These are phyloP conservation scores for Kentomonas sorsogonicus DNA, from an alignment of 208 protist species.

Conservation along the genomic window DNA sequence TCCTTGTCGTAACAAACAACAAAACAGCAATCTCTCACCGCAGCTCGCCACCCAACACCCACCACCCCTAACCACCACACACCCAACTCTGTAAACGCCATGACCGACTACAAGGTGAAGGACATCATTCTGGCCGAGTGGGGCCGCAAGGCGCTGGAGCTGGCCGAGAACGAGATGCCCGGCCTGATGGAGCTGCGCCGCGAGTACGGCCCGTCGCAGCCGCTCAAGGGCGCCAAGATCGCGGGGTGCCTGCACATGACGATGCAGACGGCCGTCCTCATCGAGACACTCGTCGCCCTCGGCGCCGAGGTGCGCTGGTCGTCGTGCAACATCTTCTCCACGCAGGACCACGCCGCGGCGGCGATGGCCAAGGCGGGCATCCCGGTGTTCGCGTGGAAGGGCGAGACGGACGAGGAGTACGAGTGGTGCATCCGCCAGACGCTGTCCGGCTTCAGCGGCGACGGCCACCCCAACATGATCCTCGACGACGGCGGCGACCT, in stretches of 20 bases:
- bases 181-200: conserved; percentile 97
- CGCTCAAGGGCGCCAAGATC: conserved; percentile 96
- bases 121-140: conserved; percentile 97
- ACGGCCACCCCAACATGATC: conserved; percentile 95
- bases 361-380: conserved; percentile 90
- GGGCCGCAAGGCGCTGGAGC: conserved; percentile 96
- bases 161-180: conserved; percentile 99
- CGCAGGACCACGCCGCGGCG: conserved; percentile 90
- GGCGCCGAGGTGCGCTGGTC: conserved; percentile 97
- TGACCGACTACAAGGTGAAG: conserved; percentile 93
- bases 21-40: too few species aligned
- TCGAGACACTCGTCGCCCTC: conserved; percentile 97
- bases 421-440: conserved; percentile 97
- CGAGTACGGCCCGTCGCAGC: conserved; percentile 88
- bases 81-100: conserved; percentile 11
- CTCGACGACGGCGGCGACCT: conserved; percentile 99
- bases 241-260: conserved; percentile 99
- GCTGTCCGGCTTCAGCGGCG: conserved; percentile 83
- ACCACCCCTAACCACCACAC: too few species aligned
- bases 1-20: too few species aligned
- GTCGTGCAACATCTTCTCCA: conserved; percentile 99
- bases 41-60: too few species aligned
- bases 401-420: conserved; percentile 99
- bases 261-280: conserved; percentile 99
- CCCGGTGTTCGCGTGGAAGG: conserved; percentile 99